Conservation (phyloP, 495 filamentous ascomycete species). For the Aspergillus olivimuriae region DNA sequence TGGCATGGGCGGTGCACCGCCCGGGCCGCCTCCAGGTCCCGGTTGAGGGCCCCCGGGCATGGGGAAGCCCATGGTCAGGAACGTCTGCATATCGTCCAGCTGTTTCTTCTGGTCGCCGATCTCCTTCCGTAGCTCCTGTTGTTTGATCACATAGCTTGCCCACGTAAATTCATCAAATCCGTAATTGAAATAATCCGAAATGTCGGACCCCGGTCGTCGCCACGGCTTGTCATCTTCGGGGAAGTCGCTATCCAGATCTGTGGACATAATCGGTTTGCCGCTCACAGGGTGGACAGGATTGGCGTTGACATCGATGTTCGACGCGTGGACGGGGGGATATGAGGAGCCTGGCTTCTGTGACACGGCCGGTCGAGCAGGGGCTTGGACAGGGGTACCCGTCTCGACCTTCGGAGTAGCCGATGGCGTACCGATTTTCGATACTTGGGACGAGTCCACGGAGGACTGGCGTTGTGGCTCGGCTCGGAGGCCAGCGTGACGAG, state of each 20-base stretch:
- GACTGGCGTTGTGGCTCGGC: slow-evolving; percentile 60
- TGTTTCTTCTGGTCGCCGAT: slow-evolving; percentile 74
- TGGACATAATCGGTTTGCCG: slow-evolving; percentile 66
- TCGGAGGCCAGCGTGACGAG: slow-evolving; percentile 42
- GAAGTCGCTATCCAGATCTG: slow-evolving; percentile 76
- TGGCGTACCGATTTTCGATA: slow-evolving; percentile 27
- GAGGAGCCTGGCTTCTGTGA: slow-evolving; percentile 47
- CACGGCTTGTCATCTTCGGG: slow-evolving; percentile 81
- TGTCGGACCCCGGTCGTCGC: slow-evolving; percentile 90
- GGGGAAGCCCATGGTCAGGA: slow-evolving; percentile 68
- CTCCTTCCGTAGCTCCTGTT: slow-evolving; percentile 67
- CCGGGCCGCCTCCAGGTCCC: slow-evolving; percentile 30
- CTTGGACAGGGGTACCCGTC: slow-evolving; percentile 35
- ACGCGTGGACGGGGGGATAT: slow-evolving; percentile 63
- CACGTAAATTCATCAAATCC: slow-evolving; percentile 99
- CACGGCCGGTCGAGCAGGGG: slow-evolving; percentile 29
- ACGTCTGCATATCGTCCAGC: slow-evolving; percentile 81
- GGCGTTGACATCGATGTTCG: slow-evolving; percentile 77
- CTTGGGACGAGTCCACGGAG: slow-evolving; percentile 39
- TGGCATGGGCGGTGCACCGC: slow-evolving; percentile 49
- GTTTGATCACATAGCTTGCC: slow-evolving; percentile 89
- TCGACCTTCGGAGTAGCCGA: slow-evolving; percentile 39
- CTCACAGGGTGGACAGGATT: slow-evolving; percentile 68
- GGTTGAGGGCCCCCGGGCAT: slow-evolving; percentile 55
- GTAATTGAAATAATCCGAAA: slow-evolving; percentile 98